These are phyloP conservation scores for Gyromitra esculenta DNA, from an alignment of 2,329 filamentous ascomycete species.

Conservation along the genomic window DNA sequence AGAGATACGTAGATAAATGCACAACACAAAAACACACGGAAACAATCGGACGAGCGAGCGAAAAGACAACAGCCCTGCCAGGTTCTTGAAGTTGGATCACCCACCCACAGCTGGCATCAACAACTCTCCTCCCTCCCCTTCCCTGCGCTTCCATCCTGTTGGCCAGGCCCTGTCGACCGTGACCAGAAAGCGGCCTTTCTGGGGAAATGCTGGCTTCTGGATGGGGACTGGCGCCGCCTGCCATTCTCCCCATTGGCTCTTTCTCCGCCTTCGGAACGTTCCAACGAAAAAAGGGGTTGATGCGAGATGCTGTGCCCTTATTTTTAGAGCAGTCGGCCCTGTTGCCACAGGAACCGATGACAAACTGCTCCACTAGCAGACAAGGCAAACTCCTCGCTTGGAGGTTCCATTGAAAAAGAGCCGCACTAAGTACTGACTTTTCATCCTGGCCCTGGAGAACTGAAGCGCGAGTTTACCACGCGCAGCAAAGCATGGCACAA, in stretches of 20 bases:
- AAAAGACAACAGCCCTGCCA: conserved; percentile 6
- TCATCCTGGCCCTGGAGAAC: neutral
- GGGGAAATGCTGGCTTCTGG: conserved; percentile 5
- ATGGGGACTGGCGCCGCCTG: conserved; percentile 6
- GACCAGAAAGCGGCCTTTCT: conserved; percentile 17
- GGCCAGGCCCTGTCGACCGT: conserved; percentile 13
- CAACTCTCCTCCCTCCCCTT: neutral
- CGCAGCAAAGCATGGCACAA: neutral
- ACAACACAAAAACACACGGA: conserved; percentile 15
- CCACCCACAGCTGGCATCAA: conserved; percentile 9
- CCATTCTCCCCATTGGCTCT: conserved; percentile 36
- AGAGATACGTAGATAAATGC: conserved; percentile 4
- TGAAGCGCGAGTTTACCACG: neutral
- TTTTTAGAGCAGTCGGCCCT: conserved; percentile 13
- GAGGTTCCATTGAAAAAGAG: neutral
- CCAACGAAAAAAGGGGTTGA: conserved; percentile 40
- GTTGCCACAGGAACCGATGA: conserved; percentile 40
- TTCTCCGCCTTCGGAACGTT: conserved; percentile 16
- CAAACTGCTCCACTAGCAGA: neutral
- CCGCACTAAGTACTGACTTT: conserved; percentile 7
- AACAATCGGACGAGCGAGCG: conserved; percentile 1
- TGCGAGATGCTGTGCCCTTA: conserved; percentile 10
- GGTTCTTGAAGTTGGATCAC: conserved; percentile 12
- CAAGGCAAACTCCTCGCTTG: conserved; percentile 12
- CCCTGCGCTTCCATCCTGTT: conserved; percentile 6